phyloP scores from a whole-genome alignment of 768 basidiomycete genomes.

The Amanita phalloides region DNA sequence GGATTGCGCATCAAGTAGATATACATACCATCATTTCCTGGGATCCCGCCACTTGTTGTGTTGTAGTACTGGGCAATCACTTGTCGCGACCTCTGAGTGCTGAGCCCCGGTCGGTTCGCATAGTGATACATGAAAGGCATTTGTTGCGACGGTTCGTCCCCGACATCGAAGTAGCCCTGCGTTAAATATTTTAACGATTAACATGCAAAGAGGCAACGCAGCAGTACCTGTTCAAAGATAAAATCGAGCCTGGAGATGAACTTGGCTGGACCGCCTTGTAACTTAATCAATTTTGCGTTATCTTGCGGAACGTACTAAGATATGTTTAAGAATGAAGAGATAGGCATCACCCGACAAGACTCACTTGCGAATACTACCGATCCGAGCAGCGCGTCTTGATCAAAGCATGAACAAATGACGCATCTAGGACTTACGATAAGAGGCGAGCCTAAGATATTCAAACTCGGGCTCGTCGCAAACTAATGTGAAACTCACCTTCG shows the following conservation, averaged over 20 bases:
- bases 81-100: conserved; percentile 44
- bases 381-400: neutral
- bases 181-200: neutral
- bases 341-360: conserved; percentile 4
- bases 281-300: conserved; percentile 45
- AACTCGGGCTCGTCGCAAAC: neutral
- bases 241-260: conserved; percentile 48
- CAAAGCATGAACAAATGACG: neutral
- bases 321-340: neutral
- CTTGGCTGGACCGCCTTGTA: conserved; percentile 46
- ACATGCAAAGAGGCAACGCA: neutral
- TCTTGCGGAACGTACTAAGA: conserved; percentile 54
- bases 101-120: conserved; percentile 46
- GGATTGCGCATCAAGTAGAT: neutral
- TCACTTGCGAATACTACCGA: conserved; percentile 45
- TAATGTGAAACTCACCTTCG: conserved; percentile 24
- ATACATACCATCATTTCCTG: conserved; percentile 51
- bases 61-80: conserved; percentile 48
- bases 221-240: conserved; percentile 39
- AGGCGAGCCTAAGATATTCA: conserved; percentile 28
- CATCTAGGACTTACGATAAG: conserved; percentile 32
- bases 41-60: conserved; percentile 43
- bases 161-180: conserved; percentile 50
- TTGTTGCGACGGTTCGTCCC: conserved; percentile 57
- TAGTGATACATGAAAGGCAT: conserved; percentile 69